These are phyloP conservation scores for Oryza longistaminata DNA, from an alignment of 176 grass and related monocot species.

Conservation along the genomic window DNA sequence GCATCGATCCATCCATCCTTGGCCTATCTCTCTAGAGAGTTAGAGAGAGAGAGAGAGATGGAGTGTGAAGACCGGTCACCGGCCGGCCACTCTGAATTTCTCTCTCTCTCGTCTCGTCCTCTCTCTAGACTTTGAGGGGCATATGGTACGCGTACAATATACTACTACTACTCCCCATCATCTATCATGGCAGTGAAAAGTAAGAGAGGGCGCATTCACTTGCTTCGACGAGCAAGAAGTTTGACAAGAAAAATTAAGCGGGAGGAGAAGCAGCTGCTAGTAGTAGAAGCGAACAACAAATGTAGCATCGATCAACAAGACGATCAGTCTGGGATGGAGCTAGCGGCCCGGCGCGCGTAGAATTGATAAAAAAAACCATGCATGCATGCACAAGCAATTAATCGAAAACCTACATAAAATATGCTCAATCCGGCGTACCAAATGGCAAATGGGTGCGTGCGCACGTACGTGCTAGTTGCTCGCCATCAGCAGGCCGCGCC, in stretches of 20 bases:
- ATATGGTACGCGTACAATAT: background rate
- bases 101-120: background rate
- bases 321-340: background rate
- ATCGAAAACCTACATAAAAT: conserved; percentile 63
- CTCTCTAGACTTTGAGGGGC: conserved; percentile 22
- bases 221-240: conserved; percentile 8
- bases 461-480: background rate
- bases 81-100: background rate
- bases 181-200: conserved; percentile 8
- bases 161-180: background rate
- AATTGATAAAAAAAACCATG: conserved; percentile 23
- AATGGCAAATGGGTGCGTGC: conserved; percentile 50
- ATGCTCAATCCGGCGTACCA: conserved; percentile 61
- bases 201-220: conserved; percentile 1
- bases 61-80: background rate
- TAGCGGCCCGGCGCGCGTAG: background rate
- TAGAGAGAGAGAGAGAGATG: background rate
- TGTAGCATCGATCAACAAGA: conserved; percentile 15
- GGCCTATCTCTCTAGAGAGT: background rate
- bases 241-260: conserved; percentile 30
- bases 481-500: conserved; percentile 48
- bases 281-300: conserved; percentile 41
- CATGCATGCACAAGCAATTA: conserved; percentile 58
- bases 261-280: background rate
- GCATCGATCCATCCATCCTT: background rate